phyloP scores from a whole-genome alignment of 2,329 filamentous ascomycete species.

The Talaromyces islandicus region DNA sequence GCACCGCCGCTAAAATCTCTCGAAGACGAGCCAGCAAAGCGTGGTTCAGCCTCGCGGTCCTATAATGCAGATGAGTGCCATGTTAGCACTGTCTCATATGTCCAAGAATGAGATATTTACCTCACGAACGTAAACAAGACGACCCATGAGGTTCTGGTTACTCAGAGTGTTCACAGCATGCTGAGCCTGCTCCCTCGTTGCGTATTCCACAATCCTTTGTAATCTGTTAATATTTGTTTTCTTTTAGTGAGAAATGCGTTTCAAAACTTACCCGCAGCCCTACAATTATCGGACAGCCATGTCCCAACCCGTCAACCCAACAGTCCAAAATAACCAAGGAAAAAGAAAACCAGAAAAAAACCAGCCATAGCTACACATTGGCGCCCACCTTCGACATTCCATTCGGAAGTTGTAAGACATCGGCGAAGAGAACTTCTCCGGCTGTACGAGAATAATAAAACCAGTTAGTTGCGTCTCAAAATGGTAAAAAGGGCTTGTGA shows the following conservation, averaged over 20 bases:
- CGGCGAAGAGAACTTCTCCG: conserved; percentile 98
- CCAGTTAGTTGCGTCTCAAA: conserved; percentile 23
- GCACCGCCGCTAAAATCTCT: conserved; percentile 50
- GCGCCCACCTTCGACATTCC: conserved; percentile 99
- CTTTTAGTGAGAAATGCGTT: not conserved
- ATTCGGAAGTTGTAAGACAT: conserved; percentile 98
- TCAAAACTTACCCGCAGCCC: conserved; percentile 91
- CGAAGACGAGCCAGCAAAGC: conserved; percentile 73
- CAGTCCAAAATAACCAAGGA: conserved; percentile 60
- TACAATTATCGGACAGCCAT: conserved; percentile 84
- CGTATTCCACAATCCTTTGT: conserved; percentile 98
- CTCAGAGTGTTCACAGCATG: conserved; percentile 94
- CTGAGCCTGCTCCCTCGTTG: conserved; percentile 97
- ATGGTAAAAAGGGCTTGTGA: not conserved
- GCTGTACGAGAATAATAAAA: conserved; percentile 50
- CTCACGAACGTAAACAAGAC: conserved; percentile 97
- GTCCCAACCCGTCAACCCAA: conserved; percentile 99
- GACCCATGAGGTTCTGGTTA: conserved; percentile 98
- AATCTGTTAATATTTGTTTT: not conserved
- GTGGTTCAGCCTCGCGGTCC: conserved; percentile 97
- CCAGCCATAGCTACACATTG: conserved; percentile 82
- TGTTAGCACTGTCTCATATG: not conserved
- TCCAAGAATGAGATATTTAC: conserved; percentile 41
- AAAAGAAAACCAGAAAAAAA: conserved; percentile 54
- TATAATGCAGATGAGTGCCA: conserved; percentile 30